Evolutionary conservation across 139 green algal species (phyloP), one percentile per base, ranked within the genome.

Genomic region (Zygnema circumcarinatum): DNA sequence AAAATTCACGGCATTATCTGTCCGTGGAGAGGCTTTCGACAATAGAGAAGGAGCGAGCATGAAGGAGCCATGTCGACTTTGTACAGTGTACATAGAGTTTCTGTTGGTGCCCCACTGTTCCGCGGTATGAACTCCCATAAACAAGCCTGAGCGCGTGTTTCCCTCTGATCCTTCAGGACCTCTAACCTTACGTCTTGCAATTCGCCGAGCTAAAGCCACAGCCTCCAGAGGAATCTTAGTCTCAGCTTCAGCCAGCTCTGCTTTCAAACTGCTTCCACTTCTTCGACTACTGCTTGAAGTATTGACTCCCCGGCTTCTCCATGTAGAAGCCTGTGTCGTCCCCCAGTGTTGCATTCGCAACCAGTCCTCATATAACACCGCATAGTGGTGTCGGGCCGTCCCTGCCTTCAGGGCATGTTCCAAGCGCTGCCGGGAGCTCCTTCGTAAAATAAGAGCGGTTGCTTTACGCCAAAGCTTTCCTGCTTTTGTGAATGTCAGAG

Each of bases 301-400:
- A 41, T n/a, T 16, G 7, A 3, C 16, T 78, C 35, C 69, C 11
- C 69, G 7, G 7, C 16, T 78, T 16, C 69, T 78, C 69, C 69
- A n/a, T 3, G 69, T 78, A 39, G 69, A 52, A 39, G 69, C 7
- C 16, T 11, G 3, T 29, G 54, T 72, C 69, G 3, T 20, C 16
- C 69, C 69, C 69, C 7, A 78, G 7, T 16, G 7, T 22, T 41
- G 16, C 16, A 16, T 41, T 25, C 36, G 11, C 11, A 78, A 41
- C 69, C 69, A 78, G 69, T 41, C 35, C 16, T 78, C 69, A 78
- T 78, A 78, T 11, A 78, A 16, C 69, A 41, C 69, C 69, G 16
- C 16, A 41, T 78, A 78, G 11, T 78, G 35, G 69, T 41, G 69
- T 11, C 69, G 7, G 16, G 7, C 69, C 11, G 69, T 41, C 16